These are phyloP conservation scores for Raddia guianensis DNA, from an alignment of 176 grass and related monocot species.

Conservation along the genomic window DNA sequence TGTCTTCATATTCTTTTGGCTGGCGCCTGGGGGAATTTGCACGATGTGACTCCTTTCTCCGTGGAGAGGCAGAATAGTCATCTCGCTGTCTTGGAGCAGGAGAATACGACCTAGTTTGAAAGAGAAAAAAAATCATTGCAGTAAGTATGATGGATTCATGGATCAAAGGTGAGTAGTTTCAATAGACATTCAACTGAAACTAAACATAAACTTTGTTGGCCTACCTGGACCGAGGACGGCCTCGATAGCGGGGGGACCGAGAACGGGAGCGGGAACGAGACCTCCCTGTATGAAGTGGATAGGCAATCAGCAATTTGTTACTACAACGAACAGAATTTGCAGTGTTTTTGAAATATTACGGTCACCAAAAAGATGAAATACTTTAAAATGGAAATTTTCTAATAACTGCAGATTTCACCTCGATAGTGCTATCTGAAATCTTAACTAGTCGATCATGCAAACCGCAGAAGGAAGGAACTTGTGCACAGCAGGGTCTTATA, in stretches of 20 bases:
- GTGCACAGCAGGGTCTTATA: background rate
- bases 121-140: background rate
- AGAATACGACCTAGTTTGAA: constrained; percentile 67
- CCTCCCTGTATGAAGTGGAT: constrained; percentile 52
- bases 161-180: constrained; percentile 7
- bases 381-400: background rate
- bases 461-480: background rate
- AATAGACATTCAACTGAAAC: constrained; percentile 5
- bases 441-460: background rate
- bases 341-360: background rate
- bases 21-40: constrained; percentile 48
- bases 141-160: background rate
- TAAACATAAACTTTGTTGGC: background rate
- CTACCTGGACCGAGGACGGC: constrained; percentile 75
- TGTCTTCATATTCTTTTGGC: constrained; percentile 55
- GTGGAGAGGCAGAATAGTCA: constrained; percentile 69
- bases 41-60: constrained; percentile 45
- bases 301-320: constrained; percentile 19
- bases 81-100: constrained; percentile 64
- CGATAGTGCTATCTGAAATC: background rate
- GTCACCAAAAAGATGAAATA: background rate
- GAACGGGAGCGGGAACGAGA: constrained; percentile 79
- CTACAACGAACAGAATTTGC: background rate
- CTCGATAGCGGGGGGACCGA: constrained; percentile 65
- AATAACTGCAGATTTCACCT: background rate